Percentiles rank a stretch among this genome's conserved stretches.
Evolutionary conservation across 495 filamentous ascomycete species (phyloP).

Genomic region (Penicillium paxilli): DNA sequence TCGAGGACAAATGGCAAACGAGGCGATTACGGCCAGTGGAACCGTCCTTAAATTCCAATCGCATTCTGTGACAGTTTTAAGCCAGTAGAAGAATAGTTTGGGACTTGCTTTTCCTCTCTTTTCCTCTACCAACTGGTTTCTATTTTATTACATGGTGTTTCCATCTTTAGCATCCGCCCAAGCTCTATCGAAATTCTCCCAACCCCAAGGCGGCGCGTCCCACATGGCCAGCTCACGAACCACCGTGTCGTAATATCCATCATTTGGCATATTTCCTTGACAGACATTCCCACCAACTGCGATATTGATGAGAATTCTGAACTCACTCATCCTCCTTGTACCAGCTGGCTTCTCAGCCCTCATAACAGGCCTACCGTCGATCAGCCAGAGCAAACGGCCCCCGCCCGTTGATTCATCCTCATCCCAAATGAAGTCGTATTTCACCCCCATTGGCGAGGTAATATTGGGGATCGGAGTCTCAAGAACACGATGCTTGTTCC

Average conservation of each 20-base stretch:
- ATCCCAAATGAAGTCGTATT: conserved; percentile 31
- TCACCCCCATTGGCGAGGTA: conserved; percentile 23
- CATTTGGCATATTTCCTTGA: conserved; percentile 27
- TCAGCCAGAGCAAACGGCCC: conserved; percentile 28
- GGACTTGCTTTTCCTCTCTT: too few relatives aligned
- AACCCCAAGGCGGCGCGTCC: conserved; percentile 29
- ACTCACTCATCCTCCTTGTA: conserved; percentile 31
- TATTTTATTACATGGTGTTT: conserved; percentile 26
- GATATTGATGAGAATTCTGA: conserved; percentile 31
- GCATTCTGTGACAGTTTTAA: too few relatives aligned
- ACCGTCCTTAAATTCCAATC: too few relatives aligned
- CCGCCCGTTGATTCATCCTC: conserved; percentile 25
- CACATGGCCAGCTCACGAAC: conserved; percentile 31
- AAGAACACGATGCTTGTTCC: conserved; percentile 31
- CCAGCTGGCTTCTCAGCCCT: conserved; percentile 29
- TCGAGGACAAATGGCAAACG: too few relatives aligned
- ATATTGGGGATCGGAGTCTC: conserved; percentile 28
- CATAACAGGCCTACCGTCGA: conserved; percentile 28
- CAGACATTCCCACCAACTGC: conserved; percentile 33
- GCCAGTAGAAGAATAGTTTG: too few relatives aligned
- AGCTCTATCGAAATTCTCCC: conserved; percentile 25
- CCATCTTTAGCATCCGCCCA: conserved; percentile 26
- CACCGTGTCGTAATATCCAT: conserved; percentile 28
- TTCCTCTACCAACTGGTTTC: conserved; percentile 6
- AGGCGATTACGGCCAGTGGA: too few relatives aligned